A percentile compares a stretch with the other conserved stretches of the same genome.
phyloP scores from a whole-genome alignment of 352 stramenopile species.

The Blastocystis sp. region DNA sequence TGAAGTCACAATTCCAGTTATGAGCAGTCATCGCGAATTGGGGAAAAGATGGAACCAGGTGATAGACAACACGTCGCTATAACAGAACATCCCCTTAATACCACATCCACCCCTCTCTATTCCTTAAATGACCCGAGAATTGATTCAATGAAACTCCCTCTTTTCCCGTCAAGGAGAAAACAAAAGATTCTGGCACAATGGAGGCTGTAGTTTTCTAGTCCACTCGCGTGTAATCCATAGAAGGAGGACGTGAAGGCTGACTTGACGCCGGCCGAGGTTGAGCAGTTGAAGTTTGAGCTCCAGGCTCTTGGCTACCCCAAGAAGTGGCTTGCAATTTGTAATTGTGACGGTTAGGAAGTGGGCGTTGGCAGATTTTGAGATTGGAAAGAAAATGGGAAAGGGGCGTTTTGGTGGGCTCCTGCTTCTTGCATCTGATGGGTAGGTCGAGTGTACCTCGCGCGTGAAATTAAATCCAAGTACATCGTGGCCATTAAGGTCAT shows the following conservation, averaged over 20 bases:
- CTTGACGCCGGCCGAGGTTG: not conserved
- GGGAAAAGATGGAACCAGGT: no score
- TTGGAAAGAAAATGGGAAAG: constrained; percentile 92
- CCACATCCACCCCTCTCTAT: no score
- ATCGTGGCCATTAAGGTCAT: constrained; percentile 98
- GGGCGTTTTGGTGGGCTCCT: constrained; percentile 90
- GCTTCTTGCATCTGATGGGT: not conserved
- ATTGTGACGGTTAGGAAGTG: constrained; percentile 5
- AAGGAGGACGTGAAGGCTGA: not conserved
- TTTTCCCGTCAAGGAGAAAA: no score
- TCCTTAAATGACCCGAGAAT: no score
- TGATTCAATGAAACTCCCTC: no score
- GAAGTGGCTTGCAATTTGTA: constrained; percentile 2
- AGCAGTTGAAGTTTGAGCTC: constrained; percentile 52
- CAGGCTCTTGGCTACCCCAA: constrained; percentile 43
- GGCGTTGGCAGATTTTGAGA: constrained; percentile 89
- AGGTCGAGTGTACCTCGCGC: constrained; percentile 89
- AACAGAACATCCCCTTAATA: no score
- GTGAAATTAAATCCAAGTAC: constrained; percentile 94
- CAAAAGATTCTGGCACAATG: no score
- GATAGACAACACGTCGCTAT: no score
- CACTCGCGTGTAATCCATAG: not conserved
- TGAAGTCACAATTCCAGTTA: no score
- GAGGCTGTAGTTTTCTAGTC: no score
- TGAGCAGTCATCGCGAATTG: no score